Base-by-base conservation (phyloP, 768 basidiomycete species). In the Hypholoma sublateritium region DNA sequence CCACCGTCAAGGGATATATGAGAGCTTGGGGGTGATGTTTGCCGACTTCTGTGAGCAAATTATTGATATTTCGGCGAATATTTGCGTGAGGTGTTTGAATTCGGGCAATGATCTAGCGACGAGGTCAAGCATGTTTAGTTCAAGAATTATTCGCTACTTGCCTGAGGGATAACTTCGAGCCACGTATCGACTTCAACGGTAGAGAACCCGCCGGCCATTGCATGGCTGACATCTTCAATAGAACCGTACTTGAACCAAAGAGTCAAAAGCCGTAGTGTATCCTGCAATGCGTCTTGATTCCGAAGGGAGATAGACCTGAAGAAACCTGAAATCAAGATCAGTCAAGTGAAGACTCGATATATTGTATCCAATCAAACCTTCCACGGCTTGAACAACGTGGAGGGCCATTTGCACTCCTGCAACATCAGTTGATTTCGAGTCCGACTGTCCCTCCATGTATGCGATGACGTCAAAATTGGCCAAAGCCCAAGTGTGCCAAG, bases 151-250 rank as follows among this genome's bases (percentile, higher is more conserved):
- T 7, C 22, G 28, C 53, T 65, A 89, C 89, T 55, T 70, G 93
- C 95, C 83, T 98, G 96, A 46, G 97, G 97, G 54, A 98, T 94
- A 61, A 99, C 97, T 66, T 98, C 95, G 37, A 99, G 80, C 97
- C 97, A 99, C 0, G 95, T 98, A 67, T 99, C 95, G 50, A 99
- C 88, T 67, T 91, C 93, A 36, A 99, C 93, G 37, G 84, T 85
- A 2, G 85, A 84, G 72, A 97, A 93, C 0, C 96, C 95, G 53
- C 75, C 86, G 22, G 81, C 85, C 80, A 99, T 95, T 0, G 94
- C 92, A 62, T 89, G 80, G 65, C 88, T 93, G 62, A 99, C 95
- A 56, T 93, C 89, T 47, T 90, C 86, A 59, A 95, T 87, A 28
- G 87, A 86, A 11, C 96, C 97, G 68, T 89, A 98, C 66, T 96